Evolutionary conservation across 2,329 filamentous ascomycete genomes (phyloP).

Genomic region (Onygenales sp.): DNA sequence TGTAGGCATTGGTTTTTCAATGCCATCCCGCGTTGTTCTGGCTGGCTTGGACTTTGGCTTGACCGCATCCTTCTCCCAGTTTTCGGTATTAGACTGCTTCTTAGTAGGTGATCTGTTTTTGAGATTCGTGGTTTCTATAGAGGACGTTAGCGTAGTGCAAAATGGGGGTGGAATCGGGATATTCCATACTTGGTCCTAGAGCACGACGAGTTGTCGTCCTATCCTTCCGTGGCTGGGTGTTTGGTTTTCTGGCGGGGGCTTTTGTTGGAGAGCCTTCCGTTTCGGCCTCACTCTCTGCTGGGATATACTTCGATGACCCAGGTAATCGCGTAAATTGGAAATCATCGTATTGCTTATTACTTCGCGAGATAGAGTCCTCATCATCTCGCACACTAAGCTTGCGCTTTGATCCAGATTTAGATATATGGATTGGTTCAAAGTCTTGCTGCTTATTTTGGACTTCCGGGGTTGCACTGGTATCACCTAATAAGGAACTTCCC

Average conservation of each 20-base stretch:
- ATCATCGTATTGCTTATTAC: slow-evolving; percentile 20
- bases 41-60: neutral
- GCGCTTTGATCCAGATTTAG: slow-evolving; percentile 45
- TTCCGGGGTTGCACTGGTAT: slow-evolving; percentile 15
- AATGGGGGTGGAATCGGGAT: neutral
- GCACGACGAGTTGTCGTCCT: slow-evolving; percentile 5
- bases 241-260: slow-evolving; percentile 7
- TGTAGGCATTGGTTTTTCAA: neutral
- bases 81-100: slow-evolving; percentile 7
- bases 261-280: slow-evolving; percentile 6
- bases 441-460: slow-evolving; percentile 11
- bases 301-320: neutral
- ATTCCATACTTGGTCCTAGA: slow-evolving; percentile 34
- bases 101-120: slow-evolving; percentile 28
- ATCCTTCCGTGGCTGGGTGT: slow-evolving; percentile 5
- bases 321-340: slow-evolving; percentile 39
- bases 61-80: neutral
- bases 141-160: neutral
- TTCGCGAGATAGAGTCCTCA: slow-evolving; percentile 23
- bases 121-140: slow-evolving; percentile 41
- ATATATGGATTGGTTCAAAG: slow-evolving; percentile 8
- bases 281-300: neutral
- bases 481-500: slow-evolving; percentile 38
- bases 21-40: neutral
- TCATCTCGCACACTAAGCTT: slow-evolving; percentile 48